These are phyloP conservation scores for Astrothelium macrocarpum DNA, from an alignment of 495 filamentous ascomycete species.

Conservation along the genomic window DNA sequence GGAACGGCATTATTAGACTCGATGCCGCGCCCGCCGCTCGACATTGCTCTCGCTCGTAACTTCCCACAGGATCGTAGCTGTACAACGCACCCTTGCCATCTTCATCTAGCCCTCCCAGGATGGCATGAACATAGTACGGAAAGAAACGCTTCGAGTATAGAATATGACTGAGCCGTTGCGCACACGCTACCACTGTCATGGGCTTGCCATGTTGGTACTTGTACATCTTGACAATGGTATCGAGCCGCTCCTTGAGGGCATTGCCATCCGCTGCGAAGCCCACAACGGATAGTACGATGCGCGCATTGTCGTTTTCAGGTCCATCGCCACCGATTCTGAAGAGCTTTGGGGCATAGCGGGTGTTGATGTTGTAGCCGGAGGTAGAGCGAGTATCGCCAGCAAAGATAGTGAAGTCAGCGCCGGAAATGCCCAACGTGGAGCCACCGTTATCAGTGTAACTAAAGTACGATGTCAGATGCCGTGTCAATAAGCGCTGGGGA, in stretches of 20 bases:
- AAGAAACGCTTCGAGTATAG: conserved; percentile 97
- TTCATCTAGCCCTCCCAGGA: conserved; percentile 88
- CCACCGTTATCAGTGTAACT: conserved; percentile 98
- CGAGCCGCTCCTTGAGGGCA: conserved; percentile 79
- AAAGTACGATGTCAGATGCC: conserved; percentile 15
- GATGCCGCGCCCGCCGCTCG: conserved; percentile 90
- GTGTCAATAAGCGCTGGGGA: conserved; percentile 4
- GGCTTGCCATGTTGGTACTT: conserved; percentile 86
- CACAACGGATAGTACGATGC: conserved; percentile 83
- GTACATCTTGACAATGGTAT: conserved; percentile 93
- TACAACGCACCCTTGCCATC: conserved; percentile 90
- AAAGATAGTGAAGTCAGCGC: conserved; percentile 86
- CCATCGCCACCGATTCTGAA: conserved; percentile 91
- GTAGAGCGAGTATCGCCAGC: conserved; percentile 94
- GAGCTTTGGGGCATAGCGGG: conserved; percentile 84
- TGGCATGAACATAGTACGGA: conserved; percentile 91
- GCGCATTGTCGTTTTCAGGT: conserved; percentile 69
- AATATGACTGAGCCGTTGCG: conserved; percentile 84
- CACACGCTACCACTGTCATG: conserved; percentile 87
- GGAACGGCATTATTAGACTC: conserved; percentile 95
- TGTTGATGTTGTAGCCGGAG: conserved; percentile 96
- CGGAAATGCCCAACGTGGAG: conserved; percentile 88
- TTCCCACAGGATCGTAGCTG: conserved; percentile 94
- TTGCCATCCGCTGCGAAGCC: conserved; percentile 92
- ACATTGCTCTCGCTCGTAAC: conserved; percentile 92